A percentile compares a stretch with the other conserved stretches of the same genome.
Evolutionary conservation across 148 eudicot genomes (phyloP).

Genomic region (Salicornia ramosissima): DNA sequence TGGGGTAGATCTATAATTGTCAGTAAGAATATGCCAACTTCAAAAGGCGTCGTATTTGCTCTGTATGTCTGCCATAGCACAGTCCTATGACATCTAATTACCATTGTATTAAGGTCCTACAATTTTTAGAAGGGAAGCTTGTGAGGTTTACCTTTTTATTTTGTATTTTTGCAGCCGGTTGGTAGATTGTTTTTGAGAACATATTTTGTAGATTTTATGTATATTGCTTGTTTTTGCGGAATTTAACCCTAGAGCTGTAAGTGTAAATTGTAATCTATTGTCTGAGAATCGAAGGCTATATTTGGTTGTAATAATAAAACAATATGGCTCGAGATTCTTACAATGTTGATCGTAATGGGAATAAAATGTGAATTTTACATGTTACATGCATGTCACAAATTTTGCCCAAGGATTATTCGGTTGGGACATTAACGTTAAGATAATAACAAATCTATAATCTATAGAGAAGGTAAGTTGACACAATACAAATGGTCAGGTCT

Average conservation of each 20-base stretch:
- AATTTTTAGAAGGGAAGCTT: constrained; percentile 1
- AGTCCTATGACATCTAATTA: background rate
- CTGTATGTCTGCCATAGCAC: background rate
- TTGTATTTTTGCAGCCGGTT: background rate
- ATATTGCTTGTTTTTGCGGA: constrained; percentile 17
- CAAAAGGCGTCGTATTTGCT: constrained; percentile 3
- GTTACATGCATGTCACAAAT: too few relatives aligned
- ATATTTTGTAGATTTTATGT: constrained; percentile 19
- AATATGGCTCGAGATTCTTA: too few relatives aligned
- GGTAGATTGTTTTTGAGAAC: background rate
- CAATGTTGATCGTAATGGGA: too few relatives aligned
- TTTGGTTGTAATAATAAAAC: constrained; percentile 9
- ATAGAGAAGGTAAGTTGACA: too few relatives aligned
- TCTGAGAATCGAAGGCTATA: constrained; percentile 3
- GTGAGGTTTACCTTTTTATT: background rate
- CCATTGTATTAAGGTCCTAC: constrained; percentile 6
- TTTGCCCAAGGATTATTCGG: too few relatives aligned
- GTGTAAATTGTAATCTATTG: constrained; percentile 1
- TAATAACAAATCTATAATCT: too few relatives aligned
- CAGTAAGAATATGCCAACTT: constrained; percentile 4
- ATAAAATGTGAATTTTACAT: too few relatives aligned
- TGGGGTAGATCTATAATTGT: constrained; percentile 20
- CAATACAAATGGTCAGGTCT: too few relatives aligned
- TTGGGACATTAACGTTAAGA: too few relatives aligned
- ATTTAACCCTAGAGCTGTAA: constrained; percentile 17